Conservation (phyloP, 345 rosid species). For the Citrus trifoliata region DNA sequence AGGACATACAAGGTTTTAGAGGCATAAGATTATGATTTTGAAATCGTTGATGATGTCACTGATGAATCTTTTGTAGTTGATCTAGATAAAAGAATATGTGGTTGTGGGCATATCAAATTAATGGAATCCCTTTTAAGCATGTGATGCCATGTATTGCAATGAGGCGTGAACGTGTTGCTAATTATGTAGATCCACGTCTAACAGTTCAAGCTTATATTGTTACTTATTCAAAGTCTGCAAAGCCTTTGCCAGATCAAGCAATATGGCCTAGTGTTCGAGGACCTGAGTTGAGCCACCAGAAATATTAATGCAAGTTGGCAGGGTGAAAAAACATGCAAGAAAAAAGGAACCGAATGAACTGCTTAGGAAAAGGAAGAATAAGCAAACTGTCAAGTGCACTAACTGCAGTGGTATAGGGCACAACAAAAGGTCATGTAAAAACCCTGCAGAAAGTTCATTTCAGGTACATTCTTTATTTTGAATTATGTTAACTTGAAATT, state of each 20-base stretch:
- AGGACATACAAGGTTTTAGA: not conserved
- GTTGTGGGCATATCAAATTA: not conserved
- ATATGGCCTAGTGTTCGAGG: not conserved
- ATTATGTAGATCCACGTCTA: not conserved
- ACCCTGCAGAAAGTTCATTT: no score
- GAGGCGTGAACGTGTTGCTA: not conserved
- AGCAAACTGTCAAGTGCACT: no score
- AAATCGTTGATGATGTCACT: not conserved
- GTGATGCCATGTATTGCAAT: not conserved
- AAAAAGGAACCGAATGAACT: no score
- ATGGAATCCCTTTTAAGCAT: not conserved
- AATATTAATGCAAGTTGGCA: no score
- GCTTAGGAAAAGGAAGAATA: no score
- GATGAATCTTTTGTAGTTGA: not conserved
- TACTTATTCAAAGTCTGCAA: not conserved
- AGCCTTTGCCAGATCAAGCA: not conserved
- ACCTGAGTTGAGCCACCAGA: no score
- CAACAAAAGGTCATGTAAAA: no score
- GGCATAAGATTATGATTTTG: not conserved
- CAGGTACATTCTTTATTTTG: no score
- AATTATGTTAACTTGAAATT: no score
- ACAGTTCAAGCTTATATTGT: not conserved
- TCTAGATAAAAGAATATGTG: not conserved
- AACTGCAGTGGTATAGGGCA: no score
- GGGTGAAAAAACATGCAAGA: no score